Percentiles rank a stretch among this genome's conserved stretches.
phyloP scores from a whole-genome alignment of 2,329 filamentous ascomycete genomes.

The Sclerotinia subarctica region DNA sequence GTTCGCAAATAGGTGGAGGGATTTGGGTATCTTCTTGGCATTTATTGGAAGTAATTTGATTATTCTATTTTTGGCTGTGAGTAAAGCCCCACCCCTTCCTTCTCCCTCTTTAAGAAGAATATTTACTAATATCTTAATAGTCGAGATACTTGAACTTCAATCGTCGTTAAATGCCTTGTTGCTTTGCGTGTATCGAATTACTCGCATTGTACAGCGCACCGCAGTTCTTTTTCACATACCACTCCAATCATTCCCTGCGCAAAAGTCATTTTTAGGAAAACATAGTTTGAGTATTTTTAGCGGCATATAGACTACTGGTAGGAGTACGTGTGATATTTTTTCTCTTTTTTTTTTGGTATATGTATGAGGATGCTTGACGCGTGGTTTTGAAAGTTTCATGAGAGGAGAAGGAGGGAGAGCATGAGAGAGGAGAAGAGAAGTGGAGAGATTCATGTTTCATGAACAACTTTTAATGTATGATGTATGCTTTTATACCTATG shows the following conservation, averaged over 20 bases:
- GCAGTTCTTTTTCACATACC: not conserved
- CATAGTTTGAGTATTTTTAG: not conserved
- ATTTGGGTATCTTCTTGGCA: constrained; percentile 72
- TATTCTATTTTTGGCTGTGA: constrained; percentile 51
- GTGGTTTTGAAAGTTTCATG: not conserved
- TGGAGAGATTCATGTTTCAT: not conserved
- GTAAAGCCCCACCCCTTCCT: constrained; percentile 15
- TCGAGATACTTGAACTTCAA: constrained; percentile 47
- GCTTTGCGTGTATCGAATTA: not conserved
- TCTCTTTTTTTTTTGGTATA: not conserved
- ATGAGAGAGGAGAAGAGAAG: not conserved
- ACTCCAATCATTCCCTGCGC: not conserved
- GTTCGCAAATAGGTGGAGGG: constrained; percentile 72
- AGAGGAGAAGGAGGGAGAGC: not conserved
- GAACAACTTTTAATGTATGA: not conserved
- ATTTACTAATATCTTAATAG: constrained; percentile 26
- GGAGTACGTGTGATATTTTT: no score
- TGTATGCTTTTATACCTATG: not conserved
- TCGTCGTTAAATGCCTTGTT: constrained; percentile 38
- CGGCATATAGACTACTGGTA: not conserved
- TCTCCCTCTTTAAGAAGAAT: not conserved
- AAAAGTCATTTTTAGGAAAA: not conserved
- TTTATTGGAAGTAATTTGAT: constrained; percentile 78
- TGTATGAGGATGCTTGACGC: not conserved
- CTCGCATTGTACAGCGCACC: not conserved